These are phyloP conservation scores for Penicillium lividum DNA, from an alignment of 495 filamentous ascomycete genomes.

Conservation along the genomic window DNA sequence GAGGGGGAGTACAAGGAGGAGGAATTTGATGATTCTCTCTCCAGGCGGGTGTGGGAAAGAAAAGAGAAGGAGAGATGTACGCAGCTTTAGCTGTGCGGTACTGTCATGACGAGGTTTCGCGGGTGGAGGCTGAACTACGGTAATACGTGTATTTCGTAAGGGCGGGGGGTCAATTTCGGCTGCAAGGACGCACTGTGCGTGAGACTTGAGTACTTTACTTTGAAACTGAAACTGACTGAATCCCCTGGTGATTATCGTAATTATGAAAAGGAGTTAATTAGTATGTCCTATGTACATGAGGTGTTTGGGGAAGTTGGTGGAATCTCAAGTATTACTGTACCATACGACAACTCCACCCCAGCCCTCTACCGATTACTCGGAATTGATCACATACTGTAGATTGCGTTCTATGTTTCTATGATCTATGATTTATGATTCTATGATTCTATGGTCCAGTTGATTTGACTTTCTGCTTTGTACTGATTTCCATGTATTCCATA, in stretches of 20 bases:
- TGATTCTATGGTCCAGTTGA: too few species aligned
- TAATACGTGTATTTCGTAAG: slow-evolving; percentile 13
- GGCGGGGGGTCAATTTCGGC: slow-evolving; percentile 18
- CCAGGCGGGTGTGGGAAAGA: slow-evolving; percentile 50
- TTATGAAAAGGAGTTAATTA: not conserved
- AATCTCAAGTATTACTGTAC: slow-evolving; percentile 13
- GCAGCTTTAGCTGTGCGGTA: slow-evolving; percentile 34
- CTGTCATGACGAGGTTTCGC: slow-evolving; percentile 25
- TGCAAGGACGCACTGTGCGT: slow-evolving; percentile 28
- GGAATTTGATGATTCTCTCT: slow-evolving; percentile 46
- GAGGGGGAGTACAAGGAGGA: slow-evolving; percentile 36
- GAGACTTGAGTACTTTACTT: slow-evolving; percentile 11
- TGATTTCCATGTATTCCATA: too few species aligned
- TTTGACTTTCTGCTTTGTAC: too few species aligned
- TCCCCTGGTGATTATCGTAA: not conserved
- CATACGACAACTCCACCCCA: slow-evolving; percentile 22
- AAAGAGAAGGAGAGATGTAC: slow-evolving; percentile 43
- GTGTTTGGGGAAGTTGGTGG: not conserved
- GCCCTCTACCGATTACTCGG: not conserved
- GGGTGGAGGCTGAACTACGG: slow-evolving; percentile 30
- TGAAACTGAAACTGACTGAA: slow-evolving; percentile 17
- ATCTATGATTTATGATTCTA: too few species aligned
- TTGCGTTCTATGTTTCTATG: too few species aligned
- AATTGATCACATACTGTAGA: too few species aligned
- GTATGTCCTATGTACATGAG: not conserved